These are phyloP conservation scores for Volvox carteri DNA, from an alignment of 163 green algal species.

Conservation along the genomic window DNA sequence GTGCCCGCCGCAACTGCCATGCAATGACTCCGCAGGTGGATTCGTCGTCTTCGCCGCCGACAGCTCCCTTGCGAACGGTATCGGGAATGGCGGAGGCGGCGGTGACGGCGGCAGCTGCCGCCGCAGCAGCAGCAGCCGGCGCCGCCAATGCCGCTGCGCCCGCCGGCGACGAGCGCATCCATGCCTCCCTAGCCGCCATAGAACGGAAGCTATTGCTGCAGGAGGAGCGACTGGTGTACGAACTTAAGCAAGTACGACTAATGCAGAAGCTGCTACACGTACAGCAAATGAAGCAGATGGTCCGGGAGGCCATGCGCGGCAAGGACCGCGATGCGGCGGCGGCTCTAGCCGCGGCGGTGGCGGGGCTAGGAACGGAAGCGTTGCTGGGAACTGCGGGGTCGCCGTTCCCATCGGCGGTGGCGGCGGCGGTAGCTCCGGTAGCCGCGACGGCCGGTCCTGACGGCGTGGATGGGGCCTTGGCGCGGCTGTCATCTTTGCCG, in stretches of 20 bases:
- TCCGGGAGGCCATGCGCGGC: slow-evolving; percentile 44
- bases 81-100: neutral
- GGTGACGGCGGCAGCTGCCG: neutral
- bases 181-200: slow-evolving; percentile 37
- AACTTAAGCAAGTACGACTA: slow-evolving; percentile 52
- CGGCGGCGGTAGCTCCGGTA: neutral
- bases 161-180: neutral
- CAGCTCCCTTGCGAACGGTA: neutral
- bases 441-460: neutral
- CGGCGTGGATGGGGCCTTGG: neutral
- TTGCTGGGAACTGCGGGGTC: neutral
- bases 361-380: neutral
- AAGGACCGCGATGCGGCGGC: neutral
- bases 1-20: no score
- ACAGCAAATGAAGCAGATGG: slow-evolving; percentile 58
- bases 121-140: neutral
- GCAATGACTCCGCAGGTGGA: no score
- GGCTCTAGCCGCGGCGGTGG: neutral
- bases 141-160: neutral
- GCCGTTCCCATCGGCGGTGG: neutral
- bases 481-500: neutral
- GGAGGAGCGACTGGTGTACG: slow-evolving; percentile 47
- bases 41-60: neutral
- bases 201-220: slow-evolving; percentile 51
- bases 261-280: slow-evolving; percentile 53